These are phyloP conservation scores for Cystofilobasidium macerans DNA, from an alignment of 768 basidiomycete genomes.

Conservation along the genomic window DNA sequence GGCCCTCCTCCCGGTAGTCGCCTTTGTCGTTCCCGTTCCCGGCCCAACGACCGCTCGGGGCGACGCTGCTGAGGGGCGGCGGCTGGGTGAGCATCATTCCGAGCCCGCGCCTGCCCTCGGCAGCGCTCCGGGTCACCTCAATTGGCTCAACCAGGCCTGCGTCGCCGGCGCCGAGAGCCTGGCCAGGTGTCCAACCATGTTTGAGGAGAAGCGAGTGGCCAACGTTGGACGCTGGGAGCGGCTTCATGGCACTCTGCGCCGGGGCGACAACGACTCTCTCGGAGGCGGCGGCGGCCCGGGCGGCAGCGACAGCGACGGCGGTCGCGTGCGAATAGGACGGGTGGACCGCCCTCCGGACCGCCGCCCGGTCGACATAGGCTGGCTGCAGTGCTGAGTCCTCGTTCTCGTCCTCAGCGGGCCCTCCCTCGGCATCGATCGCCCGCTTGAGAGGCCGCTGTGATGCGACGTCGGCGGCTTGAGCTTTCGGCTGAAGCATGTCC, in stretches of 20 bases:
- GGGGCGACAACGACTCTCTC: not conserved
- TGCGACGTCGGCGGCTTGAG: not conserved
- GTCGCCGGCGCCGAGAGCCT: conserved; percentile 39
- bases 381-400: not conserved
- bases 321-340: not conserved
- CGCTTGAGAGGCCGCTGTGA: not conserved
- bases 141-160: conserved; percentile 17
- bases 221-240: conserved; percentile 51
- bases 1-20: conserved; percentile 23
- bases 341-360: conserved; percentile 1
- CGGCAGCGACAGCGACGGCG: not conserved
- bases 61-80: too few relatives aligned
- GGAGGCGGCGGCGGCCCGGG: not conserved
- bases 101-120: conserved; percentile 15
- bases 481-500: too few relatives aligned
- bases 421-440: not conserved
- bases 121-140: not conserved
- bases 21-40: not conserved
- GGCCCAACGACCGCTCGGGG: not conserved
- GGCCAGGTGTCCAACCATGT: conserved; percentile 67
- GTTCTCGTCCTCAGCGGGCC: not conserved
- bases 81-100: conserved; percentile 1
- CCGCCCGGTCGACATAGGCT: conserved; percentile 15
- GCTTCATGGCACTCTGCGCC: conserved; percentile 29
- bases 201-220: conserved; percentile 59